These are phyloP conservation scores for Pythium utonaiense DNA, from an alignment of 352 stramenopile species.

Conservation along the genomic window DNA sequence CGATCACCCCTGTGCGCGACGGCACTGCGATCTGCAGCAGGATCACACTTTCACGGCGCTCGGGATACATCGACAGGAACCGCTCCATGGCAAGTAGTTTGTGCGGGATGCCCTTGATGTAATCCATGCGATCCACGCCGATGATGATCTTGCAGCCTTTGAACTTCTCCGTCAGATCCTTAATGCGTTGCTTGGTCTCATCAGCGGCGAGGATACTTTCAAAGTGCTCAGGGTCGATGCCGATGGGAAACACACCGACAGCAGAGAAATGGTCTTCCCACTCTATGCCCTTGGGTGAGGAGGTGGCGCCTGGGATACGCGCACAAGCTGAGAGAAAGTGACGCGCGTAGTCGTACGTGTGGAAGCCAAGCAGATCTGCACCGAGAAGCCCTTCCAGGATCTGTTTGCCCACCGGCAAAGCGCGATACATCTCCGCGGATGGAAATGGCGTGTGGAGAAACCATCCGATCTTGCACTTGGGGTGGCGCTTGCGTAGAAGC, in stretches of 20 bases:
- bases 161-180: conserved; percentile 62
- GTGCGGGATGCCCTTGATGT: conserved; percentile 88
- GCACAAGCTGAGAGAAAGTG: conserved; percentile 81
- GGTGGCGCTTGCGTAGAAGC: conserved; percentile 68
- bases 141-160: conserved; percentile 79
- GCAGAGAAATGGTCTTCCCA: conserved; percentile 74
- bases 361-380: conserved; percentile 80
- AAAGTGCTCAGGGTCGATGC: conserved; percentile 85
- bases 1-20: conserved; percentile 71
- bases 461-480: conserved; percentile 76
- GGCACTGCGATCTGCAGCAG: conserved; percentile 94
- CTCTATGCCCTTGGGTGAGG: conserved; percentile 80
- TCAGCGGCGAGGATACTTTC: conserved; percentile 51
- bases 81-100: conserved; percentile 84
- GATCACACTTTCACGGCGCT: conserved; percentile 90
- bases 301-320: conserved; percentile 66
- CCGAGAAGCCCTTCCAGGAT: conserved; percentile 78
- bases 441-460: conserved; percentile 89
- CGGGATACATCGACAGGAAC: conserved; percentile 74
- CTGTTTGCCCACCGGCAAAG: conserved; percentile 72
- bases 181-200: conserved; percentile 48
- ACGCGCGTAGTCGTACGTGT: conserved; percentile 86
- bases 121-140: conserved; percentile 83
- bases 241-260: conserved; percentile 82
- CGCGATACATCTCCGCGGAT: conserved; percentile 82